These are phyloP conservation scores for Parietaria judaica DNA, from an alignment of 306 rosid genomes.

Conservation along the genomic window DNA sequence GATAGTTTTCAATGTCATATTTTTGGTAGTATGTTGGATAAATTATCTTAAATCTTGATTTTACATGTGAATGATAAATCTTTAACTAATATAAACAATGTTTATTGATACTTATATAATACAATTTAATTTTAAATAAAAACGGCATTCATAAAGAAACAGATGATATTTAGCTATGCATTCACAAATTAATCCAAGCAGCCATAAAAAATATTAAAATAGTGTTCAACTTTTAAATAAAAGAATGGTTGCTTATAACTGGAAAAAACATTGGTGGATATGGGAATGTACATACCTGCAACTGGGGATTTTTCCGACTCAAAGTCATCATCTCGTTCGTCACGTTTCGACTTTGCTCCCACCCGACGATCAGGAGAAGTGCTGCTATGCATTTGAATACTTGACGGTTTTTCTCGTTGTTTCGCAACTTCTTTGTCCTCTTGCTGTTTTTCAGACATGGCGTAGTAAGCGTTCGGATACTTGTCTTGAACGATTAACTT, in stretches of 20 bases:
- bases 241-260: background rate
- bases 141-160: too few species aligned
- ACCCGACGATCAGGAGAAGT: constrained; percentile 45
- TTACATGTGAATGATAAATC: too few species aligned
- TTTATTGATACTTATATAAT: too few species aligned
- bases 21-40: too few species aligned
- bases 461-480: constrained; percentile 77
- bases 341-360: constrained; percentile 64
- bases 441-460: constrained; percentile 65
- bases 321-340: constrained; percentile 47
- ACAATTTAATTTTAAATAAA: too few species aligned
- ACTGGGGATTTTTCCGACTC: constrained; percentile 77
- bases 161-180: too few species aligned
- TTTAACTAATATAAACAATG: too few species aligned
- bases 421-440: constrained; percentile 59
- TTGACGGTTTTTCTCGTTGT: constrained; percentile 21
- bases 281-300: constrained; percentile 39
- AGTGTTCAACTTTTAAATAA: background rate
- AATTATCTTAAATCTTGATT: too few species aligned
- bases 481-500: constrained; percentile 66
- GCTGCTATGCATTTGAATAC: constrained; percentile 15
- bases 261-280: background rate
- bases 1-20: too few species aligned
- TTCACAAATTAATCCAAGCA: too few species aligned
- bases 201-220: constrained; percentile 7